These are phyloP conservation scores for Poronia punctata DNA, from an alignment of 495 filamentous ascomycete genomes.

Conservation along the genomic window DNA sequence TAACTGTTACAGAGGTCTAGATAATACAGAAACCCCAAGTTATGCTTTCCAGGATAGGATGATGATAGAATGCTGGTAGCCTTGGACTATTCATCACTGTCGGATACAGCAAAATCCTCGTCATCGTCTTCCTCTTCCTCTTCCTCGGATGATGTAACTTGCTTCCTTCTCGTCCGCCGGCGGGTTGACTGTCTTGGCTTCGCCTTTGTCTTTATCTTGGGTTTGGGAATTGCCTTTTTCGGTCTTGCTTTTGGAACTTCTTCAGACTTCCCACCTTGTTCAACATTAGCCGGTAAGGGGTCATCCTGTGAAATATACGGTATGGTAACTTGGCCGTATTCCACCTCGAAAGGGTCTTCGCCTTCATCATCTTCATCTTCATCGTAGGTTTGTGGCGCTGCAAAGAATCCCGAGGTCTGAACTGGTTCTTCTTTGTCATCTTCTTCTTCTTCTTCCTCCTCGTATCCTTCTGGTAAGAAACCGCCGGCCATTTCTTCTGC, in stretches of 20 bases:
- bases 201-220: conserved; percentile 17
- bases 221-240: conserved; percentile 18
- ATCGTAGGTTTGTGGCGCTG: conserved; percentile 14
- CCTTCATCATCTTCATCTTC: conserved; percentile 32
- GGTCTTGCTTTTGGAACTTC: conserved; percentile 8
- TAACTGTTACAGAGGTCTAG: too few relatives aligned
- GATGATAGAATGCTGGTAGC: too few relatives aligned
- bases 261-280: conserved; percentile 4
- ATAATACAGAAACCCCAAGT: too few relatives aligned
- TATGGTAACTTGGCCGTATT: conserved; percentile 19
- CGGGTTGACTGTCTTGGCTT: conserved; percentile 19
- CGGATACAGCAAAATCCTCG: conserved; percentile 10
- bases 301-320: conserved; percentile 2
- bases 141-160: conserved; percentile 16
- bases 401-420: conserved; percentile 36
- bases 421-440: conserved; percentile 12
- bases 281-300: too few relatives aligned
- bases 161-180: conserved; percentile 19
- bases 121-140: conserved; percentile 14
- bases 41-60: too few relatives aligned
- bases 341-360: conserved; percentile 24
- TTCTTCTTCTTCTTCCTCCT: conserved; percentile 29
- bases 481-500: conserved; percentile 49
- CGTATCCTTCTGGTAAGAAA: conserved; percentile 48
- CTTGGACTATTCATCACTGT: conserved; percentile 6